These are phyloP conservation scores for Biscogniauxia sp. DNA, from an alignment of 2,329 filamentous ascomycete species.

Conservation along the genomic window DNA sequence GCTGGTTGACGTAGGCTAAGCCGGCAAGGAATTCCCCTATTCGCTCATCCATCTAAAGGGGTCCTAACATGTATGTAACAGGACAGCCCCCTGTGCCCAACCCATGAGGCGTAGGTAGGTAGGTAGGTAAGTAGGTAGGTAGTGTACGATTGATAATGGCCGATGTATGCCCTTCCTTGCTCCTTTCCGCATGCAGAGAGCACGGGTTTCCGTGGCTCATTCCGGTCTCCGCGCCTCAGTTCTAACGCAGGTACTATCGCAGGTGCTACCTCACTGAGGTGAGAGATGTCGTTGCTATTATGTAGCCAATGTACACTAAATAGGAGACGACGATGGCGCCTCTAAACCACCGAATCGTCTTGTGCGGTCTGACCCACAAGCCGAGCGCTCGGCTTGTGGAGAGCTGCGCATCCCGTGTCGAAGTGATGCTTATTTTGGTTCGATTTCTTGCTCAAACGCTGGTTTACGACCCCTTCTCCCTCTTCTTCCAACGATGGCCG, in stretches of 20 bases:
- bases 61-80: conserved; percentile 1
- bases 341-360: background rate
- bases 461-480: background rate
- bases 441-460: background rate
- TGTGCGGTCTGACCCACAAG: background rate
- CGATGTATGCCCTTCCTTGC: background rate
- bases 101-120: background rate
- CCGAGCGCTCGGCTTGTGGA: background rate
- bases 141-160: background rate
- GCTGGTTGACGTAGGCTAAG: background rate
- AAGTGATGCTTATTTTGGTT: background rate
- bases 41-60: background rate
- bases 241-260: background rate
- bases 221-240: background rate
- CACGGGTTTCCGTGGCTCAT: background rate
- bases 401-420: background rate
- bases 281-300: background rate
- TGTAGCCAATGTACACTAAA: background rate
- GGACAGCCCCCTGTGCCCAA: background rate
- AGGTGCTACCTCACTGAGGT: background rate
- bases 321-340: background rate
- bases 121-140: no score
- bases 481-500: background rate
- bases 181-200: background rate
- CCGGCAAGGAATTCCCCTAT: background rate